Evolutionary conservation across 805 yeast genomes (phyloP), one percentile per base, ranked within the genome.

Genomic region (Kodamaea sagamina): DNA sequence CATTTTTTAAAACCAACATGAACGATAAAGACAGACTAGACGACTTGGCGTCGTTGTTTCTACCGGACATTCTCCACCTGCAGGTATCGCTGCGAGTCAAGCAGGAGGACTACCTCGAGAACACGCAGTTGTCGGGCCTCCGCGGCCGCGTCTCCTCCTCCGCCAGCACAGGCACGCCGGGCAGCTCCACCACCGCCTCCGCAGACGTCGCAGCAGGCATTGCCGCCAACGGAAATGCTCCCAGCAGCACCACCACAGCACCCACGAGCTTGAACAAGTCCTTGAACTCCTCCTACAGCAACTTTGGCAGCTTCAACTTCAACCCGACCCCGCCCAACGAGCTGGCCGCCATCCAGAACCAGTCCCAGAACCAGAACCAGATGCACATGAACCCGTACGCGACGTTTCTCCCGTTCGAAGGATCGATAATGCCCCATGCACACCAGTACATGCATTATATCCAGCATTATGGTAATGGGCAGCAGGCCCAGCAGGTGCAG

Each of bases 41-140:
- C 46, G 75, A 71, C 50, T 57, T 71, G 16, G 66, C 74, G 36
- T 61, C 73, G 31, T 56, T 71, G 32, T 71, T 71, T 39, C 54
- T 71, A 22, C 74, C 73, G 2, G 74, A 69, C 43, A 61, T 67
- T 28, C 55, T 68, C 18, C 67, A 65, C 39, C 57, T 47, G 22
- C 39, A 26, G 16, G 40, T 37, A 13, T 22, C 28, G 43, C 52
- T 22, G 50, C 46, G 36, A 15, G 42, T 46, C 13, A 48, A 49
- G 28, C 47, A 47, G 10, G 58, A 53, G 36, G 52, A 48, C 17
- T 46, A 32, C 28, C 18, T 37, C 4, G 40, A 37, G 7, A 27
- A 21, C n/a, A n/a, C 26, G 7, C 38, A 22, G 16, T 21, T 37
- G 13, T 37, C 32, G 5, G 12, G 32, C 11, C 15, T 37, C 6